Percentiles rank a stretch among this genome's conserved stretches.
Conservation (phyloP, 2,329 filamentous ascomycete species). For the Aspergillus nomiae region DNA sequence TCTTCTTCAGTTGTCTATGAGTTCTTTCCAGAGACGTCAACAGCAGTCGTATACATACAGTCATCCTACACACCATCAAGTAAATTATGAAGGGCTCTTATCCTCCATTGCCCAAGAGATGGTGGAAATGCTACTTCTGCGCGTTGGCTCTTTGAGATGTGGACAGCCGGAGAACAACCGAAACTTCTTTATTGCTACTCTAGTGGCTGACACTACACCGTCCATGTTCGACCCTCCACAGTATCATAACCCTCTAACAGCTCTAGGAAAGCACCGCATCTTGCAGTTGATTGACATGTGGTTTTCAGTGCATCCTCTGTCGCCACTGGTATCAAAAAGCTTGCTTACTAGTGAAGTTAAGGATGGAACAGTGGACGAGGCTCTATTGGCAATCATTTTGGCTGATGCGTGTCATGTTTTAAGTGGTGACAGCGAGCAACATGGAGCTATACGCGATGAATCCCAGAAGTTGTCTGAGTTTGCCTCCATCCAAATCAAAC, state of each 20-base stretch:
- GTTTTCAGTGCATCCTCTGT: constrained; percentile 45
- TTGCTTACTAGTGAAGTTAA: constrained; percentile 42
- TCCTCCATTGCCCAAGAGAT: constrained; percentile 11
- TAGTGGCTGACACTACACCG: constrained; percentile 3
- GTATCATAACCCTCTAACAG: constrained; percentile 11
- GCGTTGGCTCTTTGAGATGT: constrained; percentile 3
- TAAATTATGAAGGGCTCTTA: constrained; percentile 6
- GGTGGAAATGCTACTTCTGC: constrained; percentile 9
- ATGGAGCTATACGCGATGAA: background rate
- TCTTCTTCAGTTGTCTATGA: constrained; percentile 6
- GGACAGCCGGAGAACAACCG: background rate
- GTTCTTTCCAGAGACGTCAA: background rate
- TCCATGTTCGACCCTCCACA: constrained; percentile 8
- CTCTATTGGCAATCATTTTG: constrained; percentile 43
- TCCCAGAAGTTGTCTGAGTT: constrained; percentile 24
- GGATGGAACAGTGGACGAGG: constrained; percentile 43
- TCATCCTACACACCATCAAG: background rate
- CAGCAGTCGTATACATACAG: too few relatives aligned
- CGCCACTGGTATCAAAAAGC: constrained; percentile 46
- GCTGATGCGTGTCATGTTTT: constrained; percentile 34
- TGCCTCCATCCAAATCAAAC: constrained; percentile 31
- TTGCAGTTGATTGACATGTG: constrained; percentile 43
- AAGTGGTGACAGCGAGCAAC: background rate
- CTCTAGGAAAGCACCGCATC: constrained; percentile 20
- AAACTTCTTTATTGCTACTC: constrained; percentile 1